Evolutionary conservation across 2,329 filamentous ascomycete species (phyloP), one percentile per base, ranked within the genome.

Genomic region (Ciborinia camelliae): DNA sequence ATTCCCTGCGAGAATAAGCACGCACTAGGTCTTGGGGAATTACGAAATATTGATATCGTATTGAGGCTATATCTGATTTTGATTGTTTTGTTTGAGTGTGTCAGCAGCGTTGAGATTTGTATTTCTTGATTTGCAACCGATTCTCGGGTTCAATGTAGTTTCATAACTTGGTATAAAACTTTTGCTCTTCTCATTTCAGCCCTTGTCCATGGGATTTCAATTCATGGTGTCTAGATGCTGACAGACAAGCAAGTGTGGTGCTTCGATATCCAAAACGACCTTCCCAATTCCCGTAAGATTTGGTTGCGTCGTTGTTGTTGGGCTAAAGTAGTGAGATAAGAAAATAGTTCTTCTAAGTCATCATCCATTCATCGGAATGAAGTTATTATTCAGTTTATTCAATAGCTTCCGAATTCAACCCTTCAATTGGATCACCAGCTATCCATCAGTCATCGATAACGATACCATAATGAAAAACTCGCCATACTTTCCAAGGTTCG

Each of bases 11-110:
- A 58, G 52, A 26, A 23, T 62, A 52, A 55, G 59, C 55, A 59
- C 20, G 41, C 20, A 45, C 28, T 45, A 28, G 54, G 20, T 47
- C 41, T 59, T 35, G 55, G 2, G 55, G 37, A 43, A 20, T 54
- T 55, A 55, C 51, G 37, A 51, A 58, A 59, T 59, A 64, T 64
- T 63, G 52, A 59, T 63, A 63, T 53, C 52, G 26, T 28, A 63
- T 63, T 58, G 48, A 64, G 53, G 53, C 43, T 59, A 45, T 64
- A 58, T 51, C 28, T 26, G 8, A 32, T 20, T 62, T 58, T 43
- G 23, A 43, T 59, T 64, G 23, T 59, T 41, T 59, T 55, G 37
- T 18, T 54, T 32, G 15, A 43, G n/a, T 39, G 32, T 62, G 53
- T 50, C 43, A 64, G 53, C 32, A 51, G 41, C 53, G 45, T 59